phyloP scores from a whole-genome alignment of 495 filamentous ascomycete genomes.

The Neurospora sublineolata region DNA sequence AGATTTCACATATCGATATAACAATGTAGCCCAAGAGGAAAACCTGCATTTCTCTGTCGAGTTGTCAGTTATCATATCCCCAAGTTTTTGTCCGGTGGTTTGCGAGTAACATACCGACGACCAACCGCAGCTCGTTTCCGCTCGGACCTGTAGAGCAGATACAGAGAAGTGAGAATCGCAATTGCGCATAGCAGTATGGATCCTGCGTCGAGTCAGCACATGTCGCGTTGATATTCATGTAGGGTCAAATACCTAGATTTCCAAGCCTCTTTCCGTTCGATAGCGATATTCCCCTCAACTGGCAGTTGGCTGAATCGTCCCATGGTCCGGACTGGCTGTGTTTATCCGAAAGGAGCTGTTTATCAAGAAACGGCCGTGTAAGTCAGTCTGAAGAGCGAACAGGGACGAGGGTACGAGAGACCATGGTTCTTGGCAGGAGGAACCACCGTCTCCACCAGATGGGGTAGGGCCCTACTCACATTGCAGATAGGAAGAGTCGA shows the following conservation, averaged over 20 bases:
- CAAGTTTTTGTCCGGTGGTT: neutral
- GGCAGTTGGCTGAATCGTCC: constrained; percentile 41
- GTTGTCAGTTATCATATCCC: constrained; percentile 12
- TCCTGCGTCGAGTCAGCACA: constrained; percentile 39
- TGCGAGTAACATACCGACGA: constrained; percentile 51
- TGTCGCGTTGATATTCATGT: constrained; percentile 2
- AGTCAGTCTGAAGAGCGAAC: constrained; percentile 8
- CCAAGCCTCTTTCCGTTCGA: constrained; percentile 51
- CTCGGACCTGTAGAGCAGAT: constrained; percentile 72
- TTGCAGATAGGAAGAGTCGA: constrained; percentile 94
- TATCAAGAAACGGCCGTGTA: constrained; percentile 7
- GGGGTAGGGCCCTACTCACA: constrained; percentile 46
- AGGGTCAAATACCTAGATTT: constrained; percentile 64
- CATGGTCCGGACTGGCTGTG: constrained; percentile 40
- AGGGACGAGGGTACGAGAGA: neutral
- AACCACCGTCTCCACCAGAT: neutral
- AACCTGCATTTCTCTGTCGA: constrained; percentile 81
- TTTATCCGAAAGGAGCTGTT: constrained; percentile 32
- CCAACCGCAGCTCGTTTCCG: constrained; percentile 90
- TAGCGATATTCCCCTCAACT: constrained; percentile 60
- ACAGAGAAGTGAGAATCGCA: constrained; percentile 54
- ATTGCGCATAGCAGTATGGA: constrained; percentile 77
- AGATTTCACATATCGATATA: constrained; percentile 90
- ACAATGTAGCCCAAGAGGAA: constrained; percentile 83
- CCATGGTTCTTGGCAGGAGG: neutral